Conservation (phyloP, 176 grass and related monocot species). For the barley (Hordeum vulgare) region MorexV3_pseudomolecules_assembly NC_058523.1:441992091-441992590, state of each 20-base stretch:
- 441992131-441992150: constrained; percentile 96
- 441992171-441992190: constrained; percentile 95
- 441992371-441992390: constrained; percentile 98
- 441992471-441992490: constrained; percentile 92
- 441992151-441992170: constrained; percentile 96
- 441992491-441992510: constrained; percentile 88
- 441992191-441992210: constrained; percentile 90
- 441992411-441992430: constrained; percentile 85
- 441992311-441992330: constrained; percentile 97
- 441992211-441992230: constrained; percentile 79
- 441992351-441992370: constrained; percentile 87
- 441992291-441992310: constrained; percentile 95
- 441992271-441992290: constrained; percentile 94
- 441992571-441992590: constrained; percentile 87
- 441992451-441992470: constrained; percentile 66
- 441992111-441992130: constrained; percentile 98
- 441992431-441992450: constrained; percentile 66
- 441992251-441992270: constrained; percentile 90
- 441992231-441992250: constrained; percentile 74
- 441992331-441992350: constrained; percentile 91
- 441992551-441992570: constrained; percentile 81
- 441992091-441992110: constrained; percentile 86
- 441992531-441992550: constrained; percentile 96
- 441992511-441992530: constrained; percentile 93
- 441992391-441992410: constrained; percentile 89